Base-by-base conservation (phyloP, 2,329 filamentous ascomycete species). In the Penicillium sp. region DNA sequence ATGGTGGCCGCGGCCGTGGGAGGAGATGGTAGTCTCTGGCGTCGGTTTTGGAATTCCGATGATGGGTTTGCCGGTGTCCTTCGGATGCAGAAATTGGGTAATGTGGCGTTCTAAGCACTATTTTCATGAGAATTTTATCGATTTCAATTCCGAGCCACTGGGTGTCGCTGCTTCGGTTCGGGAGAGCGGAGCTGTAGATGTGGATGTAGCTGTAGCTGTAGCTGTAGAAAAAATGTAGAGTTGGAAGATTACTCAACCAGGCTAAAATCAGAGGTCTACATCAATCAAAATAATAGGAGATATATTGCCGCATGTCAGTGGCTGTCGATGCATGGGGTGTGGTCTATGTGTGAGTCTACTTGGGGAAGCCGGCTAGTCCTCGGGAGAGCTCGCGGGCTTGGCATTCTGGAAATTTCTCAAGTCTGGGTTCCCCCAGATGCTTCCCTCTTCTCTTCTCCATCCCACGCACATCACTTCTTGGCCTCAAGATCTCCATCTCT, bases 341-440 rank as follows among this genome's bases (percentile, higher is more conserved):
- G n/a, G n/a, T n/a, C n/a, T n/a, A n/a, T n/a, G n/a, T n/a, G n/a
- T n/a, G n/a, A n/a, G n/a, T n/a, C n/a, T n/a, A n/a, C n/a, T n/a
- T n/a, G n/a, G n/a, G n/a, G n/a, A n/a, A n/a, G n/a, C n/a, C n/a
- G 56, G 46, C 48, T 49, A 43, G 62, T 58, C 67, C 67, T 72
- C 69, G 70, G 70, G 63, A 66, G 62, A 65, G 58, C 60, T 63
- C 51, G 49, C 57, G 60, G 70, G 70, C 70, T 73, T 73, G 70
- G 70, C 70, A 72, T 73, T 73, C 70, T 73, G 70, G 70, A 73
- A 73, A 73, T 73, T 73, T 73, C 70, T 73, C 70, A 56, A 67
- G 56, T 61, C 63, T 63, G 63, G 65, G 65, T 68, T 68, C 60
- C 60, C 62, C 66, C 66, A 60, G 62, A 65, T 61, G 46, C 56